These are phyloP conservation scores for Chlorella sp. DNA, from an alignment of 139 green algal species.

Conservation along the genomic window DNA sequence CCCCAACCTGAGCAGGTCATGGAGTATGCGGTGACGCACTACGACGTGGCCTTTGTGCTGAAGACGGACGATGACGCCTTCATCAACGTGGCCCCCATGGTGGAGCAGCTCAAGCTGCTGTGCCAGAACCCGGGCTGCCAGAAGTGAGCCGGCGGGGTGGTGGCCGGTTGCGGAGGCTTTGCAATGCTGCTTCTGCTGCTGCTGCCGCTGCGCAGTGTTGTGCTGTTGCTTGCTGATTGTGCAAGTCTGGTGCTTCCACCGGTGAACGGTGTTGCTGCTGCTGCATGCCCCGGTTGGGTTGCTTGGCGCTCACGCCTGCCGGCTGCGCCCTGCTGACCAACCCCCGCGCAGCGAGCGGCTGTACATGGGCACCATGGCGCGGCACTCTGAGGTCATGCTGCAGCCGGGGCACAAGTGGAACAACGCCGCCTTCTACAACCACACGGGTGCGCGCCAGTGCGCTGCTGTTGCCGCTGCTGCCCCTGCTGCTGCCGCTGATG, in stretches of 20 bases:
- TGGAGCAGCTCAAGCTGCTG: constrained; percentile 50
- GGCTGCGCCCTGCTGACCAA: no score
- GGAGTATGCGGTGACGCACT: constrained; percentile 58
- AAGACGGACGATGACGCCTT: constrained; percentile 71
- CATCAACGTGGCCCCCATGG: constrained; percentile 52
- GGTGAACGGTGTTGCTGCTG: not conserved
- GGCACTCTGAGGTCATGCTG: constrained; percentile 57
- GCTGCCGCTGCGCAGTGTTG: no score
- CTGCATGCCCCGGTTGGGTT: no score
- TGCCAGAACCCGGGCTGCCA: constrained; percentile 49
- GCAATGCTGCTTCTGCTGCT: no score
- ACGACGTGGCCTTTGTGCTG: constrained; percentile 58
- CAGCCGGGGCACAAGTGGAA: constrained; percentile 66
- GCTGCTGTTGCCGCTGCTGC: not conserved
- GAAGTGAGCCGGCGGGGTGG: no score
- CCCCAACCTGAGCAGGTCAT: constrained; percentile 19
- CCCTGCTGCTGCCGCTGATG: not conserved
- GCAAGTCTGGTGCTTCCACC: no score
- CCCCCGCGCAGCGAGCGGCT: constrained; percentile 38
- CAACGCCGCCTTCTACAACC: constrained; percentile 60
- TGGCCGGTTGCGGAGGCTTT: no score
- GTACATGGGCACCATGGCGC: constrained; percentile 62
- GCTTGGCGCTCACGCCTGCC: no score
- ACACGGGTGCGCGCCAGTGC: constrained; percentile 41
- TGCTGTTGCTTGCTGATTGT: no score